phyloP scores from a whole-genome alignment of 1,284 basidiomycete genomes.

The Dichomitus squalens region DNA sequence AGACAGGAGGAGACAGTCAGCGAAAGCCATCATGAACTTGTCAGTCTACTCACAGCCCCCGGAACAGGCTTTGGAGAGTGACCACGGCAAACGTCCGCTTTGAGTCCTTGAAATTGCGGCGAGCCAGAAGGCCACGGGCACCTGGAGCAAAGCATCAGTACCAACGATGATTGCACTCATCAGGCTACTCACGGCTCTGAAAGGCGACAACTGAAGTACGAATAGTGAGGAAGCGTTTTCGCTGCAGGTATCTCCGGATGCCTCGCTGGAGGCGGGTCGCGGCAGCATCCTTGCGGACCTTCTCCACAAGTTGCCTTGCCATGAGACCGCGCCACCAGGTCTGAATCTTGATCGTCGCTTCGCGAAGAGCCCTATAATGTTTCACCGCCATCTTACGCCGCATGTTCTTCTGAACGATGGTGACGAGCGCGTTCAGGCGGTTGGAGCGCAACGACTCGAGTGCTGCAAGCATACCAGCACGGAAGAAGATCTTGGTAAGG shows the following conservation, averaged over 20 bases:
- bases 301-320: conserved; percentile 74
- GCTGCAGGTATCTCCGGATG: conserved; percentile 74
- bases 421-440: conserved; percentile 88
- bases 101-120: conserved; percentile 64
- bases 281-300: conserved; percentile 74
- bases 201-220: conserved; percentile 70
- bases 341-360: conserved; percentile 85
- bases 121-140: conserved; percentile 80
- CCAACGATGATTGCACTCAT: conserved; percentile 11
- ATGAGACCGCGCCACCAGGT: conserved; percentile 91
- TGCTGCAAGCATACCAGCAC: conserved; percentile 98
- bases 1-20: conserved; percentile 7
- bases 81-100: conserved; percentile 72
- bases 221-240: conserved; percentile 69
- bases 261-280: conserved; percentile 80
- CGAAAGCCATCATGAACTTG: conserved; percentile 11
- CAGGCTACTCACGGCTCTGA: conserved; percentile 77
- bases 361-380: conserved; percentile 75
- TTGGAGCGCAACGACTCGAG: conserved; percentile 90
- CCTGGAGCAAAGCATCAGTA: conserved; percentile 45
- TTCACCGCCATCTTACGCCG: conserved; percentile 84
- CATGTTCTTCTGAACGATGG: conserved; percentile 97
- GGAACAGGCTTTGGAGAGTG: conserved; percentile 82
- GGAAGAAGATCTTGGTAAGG: conserved; percentile 98
- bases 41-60: conserved; percentile 75